Conservation (phyloP, 2,329 filamentous ascomycete genomes). For the Leptographium radiaticola region DNA sequence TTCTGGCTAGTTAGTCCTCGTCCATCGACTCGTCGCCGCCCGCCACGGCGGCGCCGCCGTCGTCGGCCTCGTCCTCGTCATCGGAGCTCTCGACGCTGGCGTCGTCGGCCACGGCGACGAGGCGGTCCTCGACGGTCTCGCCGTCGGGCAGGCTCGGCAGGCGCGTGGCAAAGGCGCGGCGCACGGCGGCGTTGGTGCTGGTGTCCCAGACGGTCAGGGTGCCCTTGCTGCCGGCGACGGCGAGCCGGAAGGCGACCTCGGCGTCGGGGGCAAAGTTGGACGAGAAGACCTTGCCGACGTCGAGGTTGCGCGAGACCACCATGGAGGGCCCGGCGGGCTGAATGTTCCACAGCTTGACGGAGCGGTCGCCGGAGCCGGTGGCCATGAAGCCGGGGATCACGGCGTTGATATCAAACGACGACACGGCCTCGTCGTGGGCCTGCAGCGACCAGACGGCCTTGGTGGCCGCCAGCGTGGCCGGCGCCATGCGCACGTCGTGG, state of each 20-base stretch:
- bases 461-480: constrained; percentile 56
- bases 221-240: constrained; percentile 90
- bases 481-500: constrained; percentile 71
- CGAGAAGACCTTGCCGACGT: constrained; percentile 90
- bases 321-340: constrained; percentile 68
- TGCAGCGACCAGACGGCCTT: constrained; percentile 92
- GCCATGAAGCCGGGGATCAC: constrained; percentile 84
- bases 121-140: constrained; percentile 57
- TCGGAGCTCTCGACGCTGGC: constrained; percentile 33
- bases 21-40: constrained; percentile 41
- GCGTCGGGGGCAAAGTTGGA: constrained; percentile 80
- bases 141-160: constrained; percentile 45
- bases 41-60: constrained; percentile 18
- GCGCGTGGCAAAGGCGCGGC: constrained; percentile 67
- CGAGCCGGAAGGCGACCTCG: constrained; percentile 82
- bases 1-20: constrained; percentile 26
- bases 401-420: constrained; percentile 84
- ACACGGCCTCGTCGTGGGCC: constrained; percentile 85
- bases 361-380: constrained; percentile 87
- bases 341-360: constrained; percentile 95
- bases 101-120: constrained; percentile 56
- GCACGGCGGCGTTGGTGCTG: constrained; percentile 76
- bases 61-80: constrained; percentile 30
- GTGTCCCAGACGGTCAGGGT: constrained; percentile 93
- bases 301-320: constrained; percentile 82